Evolutionary conservation across 2,329 filamentous ascomycete genomes (phyloP).

Genomic region (Verruconis gallopava): DNA sequence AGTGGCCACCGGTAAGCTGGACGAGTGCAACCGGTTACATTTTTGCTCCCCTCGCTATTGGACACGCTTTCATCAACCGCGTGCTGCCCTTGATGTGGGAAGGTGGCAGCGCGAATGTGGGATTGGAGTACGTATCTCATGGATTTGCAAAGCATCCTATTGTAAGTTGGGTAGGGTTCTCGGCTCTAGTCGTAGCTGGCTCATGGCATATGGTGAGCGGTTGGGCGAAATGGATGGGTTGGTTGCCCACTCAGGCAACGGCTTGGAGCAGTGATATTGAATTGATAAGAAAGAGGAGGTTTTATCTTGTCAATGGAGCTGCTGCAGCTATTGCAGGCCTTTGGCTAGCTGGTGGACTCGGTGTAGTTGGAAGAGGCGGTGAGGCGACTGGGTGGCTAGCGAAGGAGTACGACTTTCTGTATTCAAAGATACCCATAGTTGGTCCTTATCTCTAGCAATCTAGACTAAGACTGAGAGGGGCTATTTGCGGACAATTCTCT

Average conservation of each 20-base stretch:
- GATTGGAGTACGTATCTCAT: slow-evolving; percentile 71
- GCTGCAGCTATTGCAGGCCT: slow-evolving; percentile 44
- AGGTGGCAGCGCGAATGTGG: slow-evolving; percentile 76
- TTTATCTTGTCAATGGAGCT: slow-evolving; percentile 58
- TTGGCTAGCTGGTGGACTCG: slow-evolving; percentile 76
- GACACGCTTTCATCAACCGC: slow-evolving; percentile 66
- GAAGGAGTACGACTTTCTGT: slow-evolving; percentile 65
- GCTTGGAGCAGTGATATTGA: slow-evolving; percentile 36
- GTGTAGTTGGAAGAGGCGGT: slow-evolving; percentile 62
- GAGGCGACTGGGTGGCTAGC: slow-evolving; percentile 64
- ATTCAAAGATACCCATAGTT: slow-evolving; percentile 45
- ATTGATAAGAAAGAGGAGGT: slow-evolving; percentile 47
- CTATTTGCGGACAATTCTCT: no score
- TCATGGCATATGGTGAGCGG: slow-evolving; percentile 76
- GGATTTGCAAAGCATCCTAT: slow-evolving; percentile 62
- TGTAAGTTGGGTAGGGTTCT: slow-evolving; percentile 56
- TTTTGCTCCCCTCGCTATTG: slow-evolving; percentile 50
- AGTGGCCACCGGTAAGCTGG: slow-evolving; percentile 60
- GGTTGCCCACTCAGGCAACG: slow-evolving; percentile 44
- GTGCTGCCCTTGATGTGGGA: slow-evolving; percentile 61
- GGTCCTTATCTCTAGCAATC: slow-evolving; percentile 35
- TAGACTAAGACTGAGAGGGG: no score
- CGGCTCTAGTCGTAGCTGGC: slow-evolving; percentile 51
- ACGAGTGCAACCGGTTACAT: slow-evolving; percentile 62
- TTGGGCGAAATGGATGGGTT: slow-evolving; percentile 65